Evolutionary conservation across 352 stramenopile species (phyloP), one percentile per base, ranked within the genome.

Genomic region (Phytophthora europaea): DNA sequence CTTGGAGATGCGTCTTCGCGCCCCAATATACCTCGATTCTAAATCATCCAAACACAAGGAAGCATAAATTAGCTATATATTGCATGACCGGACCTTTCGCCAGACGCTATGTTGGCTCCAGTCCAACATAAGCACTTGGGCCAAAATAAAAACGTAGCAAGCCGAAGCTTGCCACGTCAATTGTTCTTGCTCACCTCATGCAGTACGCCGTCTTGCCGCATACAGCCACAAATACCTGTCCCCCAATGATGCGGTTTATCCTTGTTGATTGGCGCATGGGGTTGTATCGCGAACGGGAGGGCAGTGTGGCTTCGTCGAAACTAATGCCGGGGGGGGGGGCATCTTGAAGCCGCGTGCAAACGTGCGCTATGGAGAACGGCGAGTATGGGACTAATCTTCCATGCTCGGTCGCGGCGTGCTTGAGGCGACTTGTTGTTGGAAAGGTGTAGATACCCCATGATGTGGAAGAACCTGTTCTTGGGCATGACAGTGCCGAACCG

Each of bases 391-490:
- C 58, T 40, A 6, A 73, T 52, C 36, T 73, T 73, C 68, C 55
- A 75, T 1, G 50, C 68, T 1, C 68, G 47, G 31, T 71, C 61
- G 7, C 23, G 7, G 2, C 10, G 9, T 1, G 40, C 61, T 3
- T 50, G 20, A 7, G 54, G 43, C 4, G 58, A 62, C 5, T 56
- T 50, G 45, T 67, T 70, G 28, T 70, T 62, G 1, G 56, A 67
- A 26, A 75, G 58, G 18, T 67, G 68, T 3, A 75, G 56, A 28
- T 75, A 66, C 6, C 33, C 38, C 55, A 75, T 70, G 4, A 71
- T 51, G 18, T 60, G 18, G 13, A 50, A 50, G 22, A 70, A 71
- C 5, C 36, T 5, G 13, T 61, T 52, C 51, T 54, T 45, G 4
- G 18, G n/a, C 50, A 69, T 53, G 61, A 69, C 62, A 13, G 26